Evolutionary conservation across 1,139 yeast species (phyloP).

Genomic region (Yamadazyma buinensis): DNA sequence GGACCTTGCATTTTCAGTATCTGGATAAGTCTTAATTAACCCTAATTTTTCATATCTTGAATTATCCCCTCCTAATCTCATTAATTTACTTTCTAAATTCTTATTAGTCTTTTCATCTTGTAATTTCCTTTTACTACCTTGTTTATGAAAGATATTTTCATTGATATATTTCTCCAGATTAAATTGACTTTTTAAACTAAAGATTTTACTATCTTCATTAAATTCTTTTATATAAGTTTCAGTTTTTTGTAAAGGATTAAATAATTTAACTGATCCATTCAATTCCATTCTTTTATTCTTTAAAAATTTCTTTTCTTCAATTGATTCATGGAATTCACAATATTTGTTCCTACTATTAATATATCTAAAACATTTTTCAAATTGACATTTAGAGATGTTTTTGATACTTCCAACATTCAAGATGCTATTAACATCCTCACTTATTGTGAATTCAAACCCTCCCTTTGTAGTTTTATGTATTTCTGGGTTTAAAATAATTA

Average conservation of each 20-base stretch:
- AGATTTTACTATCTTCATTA: constrained; percentile 16
- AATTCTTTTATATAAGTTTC: constrained; percentile 5
- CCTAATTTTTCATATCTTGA: constrained; percentile 13
- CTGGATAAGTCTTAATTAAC: constrained; percentile 6
- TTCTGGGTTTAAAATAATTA: constrained; percentile 73
- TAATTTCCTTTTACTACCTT: constrained; percentile 30
- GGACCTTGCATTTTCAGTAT: not conserved
- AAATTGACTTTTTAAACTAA: constrained; percentile 11
- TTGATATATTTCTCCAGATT: constrained; percentile 34
- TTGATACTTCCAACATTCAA: constrained; percentile 72
- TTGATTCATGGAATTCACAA: constrained; percentile 15
- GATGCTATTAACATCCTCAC: constrained; percentile 47
- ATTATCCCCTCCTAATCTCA: constrained; percentile 14
- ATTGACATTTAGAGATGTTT: constrained; percentile 62
- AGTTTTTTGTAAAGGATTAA: constrained; percentile 27
- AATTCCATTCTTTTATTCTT: constrained; percentile 62
- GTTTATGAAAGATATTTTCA: constrained; percentile 40
- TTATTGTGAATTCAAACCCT: constrained; percentile 62
- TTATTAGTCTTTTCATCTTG: constrained; percentile 31
- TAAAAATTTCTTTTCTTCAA: constrained; percentile 13
- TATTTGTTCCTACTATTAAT: constrained; percentile 10
- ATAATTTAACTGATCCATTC: constrained; percentile 53
- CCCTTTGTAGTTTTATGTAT: constrained; percentile 27
- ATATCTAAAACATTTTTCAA: constrained; percentile 43
- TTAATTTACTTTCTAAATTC: constrained; percentile 28